Evolutionary conservation across 352 stramenopile genomes (phyloP).

Genomic region (Pythium sukuiense): DNA sequence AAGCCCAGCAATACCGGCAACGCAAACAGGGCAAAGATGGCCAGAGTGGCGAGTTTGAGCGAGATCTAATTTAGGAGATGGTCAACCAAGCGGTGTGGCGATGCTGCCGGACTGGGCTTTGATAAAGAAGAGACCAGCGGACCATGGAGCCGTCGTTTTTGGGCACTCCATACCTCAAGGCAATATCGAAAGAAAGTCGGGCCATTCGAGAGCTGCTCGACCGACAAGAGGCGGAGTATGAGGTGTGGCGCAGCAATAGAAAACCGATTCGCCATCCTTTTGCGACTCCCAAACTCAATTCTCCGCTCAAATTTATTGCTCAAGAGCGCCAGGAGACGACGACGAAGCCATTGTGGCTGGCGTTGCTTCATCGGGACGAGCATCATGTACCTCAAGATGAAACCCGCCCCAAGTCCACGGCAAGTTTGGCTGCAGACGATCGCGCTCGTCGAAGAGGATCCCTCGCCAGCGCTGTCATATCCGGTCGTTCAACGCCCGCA

Average conservation of each 20-base stretch:
- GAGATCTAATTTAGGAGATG: conserved; percentile 22
- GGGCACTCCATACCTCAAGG: conserved; percentile 49
- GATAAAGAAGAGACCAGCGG: neutral
- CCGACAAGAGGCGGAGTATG: conserved; percentile 47
- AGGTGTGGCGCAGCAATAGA: conserved; percentile 35
- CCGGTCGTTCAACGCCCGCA: neutral
- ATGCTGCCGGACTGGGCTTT: neutral
- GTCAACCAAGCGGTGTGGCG: too few species aligned
- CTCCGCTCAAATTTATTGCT: conserved; percentile 21
- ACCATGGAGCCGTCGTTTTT: conserved; percentile 60
- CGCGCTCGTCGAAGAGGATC: neutral
- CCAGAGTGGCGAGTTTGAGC: neutral
- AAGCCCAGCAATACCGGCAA: conserved; percentile 25
- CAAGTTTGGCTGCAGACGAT: neutral
- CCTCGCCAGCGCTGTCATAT: neutral
- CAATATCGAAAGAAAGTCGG: conserved; percentile 33
- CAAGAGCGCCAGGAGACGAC: neutral
- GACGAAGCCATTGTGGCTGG: conserved; percentile 30
- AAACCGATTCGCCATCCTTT: conserved; percentile 47
- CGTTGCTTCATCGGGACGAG: conserved; percentile 19
- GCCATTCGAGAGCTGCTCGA: conserved; percentile 59
- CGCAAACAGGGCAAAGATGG: conserved; percentile 16
- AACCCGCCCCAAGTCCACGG: conserved; percentile 2
- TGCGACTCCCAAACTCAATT: conserved; percentile 57
- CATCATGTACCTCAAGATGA: neutral